Evolutionary conservation across 1,139 yeast genomes (phyloP), one percentile per base, ranked within the genome.

Genomic region (Protomyces macrosporus): DNA sequence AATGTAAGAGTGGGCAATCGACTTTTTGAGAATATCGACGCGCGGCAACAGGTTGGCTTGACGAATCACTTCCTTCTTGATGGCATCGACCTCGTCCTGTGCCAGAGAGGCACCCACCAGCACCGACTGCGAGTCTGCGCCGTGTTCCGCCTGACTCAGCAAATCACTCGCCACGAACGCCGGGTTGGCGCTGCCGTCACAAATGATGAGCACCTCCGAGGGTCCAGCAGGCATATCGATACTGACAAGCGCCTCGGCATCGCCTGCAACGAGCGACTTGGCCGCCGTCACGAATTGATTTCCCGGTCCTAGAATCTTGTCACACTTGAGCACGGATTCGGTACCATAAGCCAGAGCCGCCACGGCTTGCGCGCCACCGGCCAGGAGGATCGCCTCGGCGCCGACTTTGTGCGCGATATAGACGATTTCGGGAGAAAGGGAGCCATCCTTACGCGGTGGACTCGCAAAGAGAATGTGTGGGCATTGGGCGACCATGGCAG

Each of bases 181-280:
- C 14, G 96, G 91, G 75, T 90, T 96, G 4, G 98, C 90, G 57
- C 82, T 73, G 66, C 80, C 82, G 75, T 93, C 99, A 53, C 97
- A 96, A 71, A 93, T 81, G 16, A 93, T 98, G 68, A 93, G 81
- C 14, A 93, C 99, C 77, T 93, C 99, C 63, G 96, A 88, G 35
- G 99, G 99, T 4, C 99, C 99, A 33, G 99, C 99, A 56, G 99
- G 99, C 98, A 93, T 91, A 75, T 93, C 99, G 70, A 93, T 95
- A 40, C 96, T 88, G 73, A 97, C 95, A 70, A 90, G 79, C 1
- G 98, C 98, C 70, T 86, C 88, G 3, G 97, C 89, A 73, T 93
- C 98, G 73, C 95, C 95, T 71, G 91, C 95, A 55, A 95, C 95
- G 74, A 88, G 80, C 98, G 95, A 95, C 79, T 93, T 93, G 52